Base-by-base conservation (phyloP, 768 basidiomycete genomes). In the Boletus fagicola region DNA sequence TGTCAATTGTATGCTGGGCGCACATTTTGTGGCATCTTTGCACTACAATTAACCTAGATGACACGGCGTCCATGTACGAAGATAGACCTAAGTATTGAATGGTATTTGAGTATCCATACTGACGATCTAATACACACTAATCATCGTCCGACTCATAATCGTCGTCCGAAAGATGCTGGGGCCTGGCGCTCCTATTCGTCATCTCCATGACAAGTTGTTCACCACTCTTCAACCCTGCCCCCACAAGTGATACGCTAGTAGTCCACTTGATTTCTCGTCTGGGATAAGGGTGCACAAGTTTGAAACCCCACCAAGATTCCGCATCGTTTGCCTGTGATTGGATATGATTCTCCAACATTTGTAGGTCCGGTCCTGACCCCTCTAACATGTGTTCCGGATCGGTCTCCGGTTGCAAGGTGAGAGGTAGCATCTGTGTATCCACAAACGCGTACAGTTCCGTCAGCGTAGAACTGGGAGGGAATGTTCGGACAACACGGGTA, bases 401-500 rank as follows among this genome's bases (percentile, higher is more conserved):
- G 5, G 72, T 75, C 3, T 71, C 72, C 1, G 74, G 62, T 13
- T 65, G 57, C 49, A 75, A 58, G 22, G 75, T 65, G 7, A 74
- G 50, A 0, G 85, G 83, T 28, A 83, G 75, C 51, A 83, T 75
- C 30, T 84, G 78, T 28, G 79, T 71, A 61, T 92, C 94, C 50
- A 89, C 87, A 61, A 83, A 87, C 5, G 84, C 83, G 65, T 91
- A 94, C 1, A 95, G 77, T 18, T 79, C 73, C 1, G 84, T 86
- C 39, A 93, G 67, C 4, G 79, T 77, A 16, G 82, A 80, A 5
- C 59, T 39, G 60, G 71, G 61, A 18, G 74, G 62, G 62, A 94
- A 91, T 39, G 74, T 74, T 35, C 84, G 77, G 26, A 91, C 77
- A 5, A 84, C 73, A 16, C 90, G 77, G 67, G 77, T 58, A 65